Base-by-base conservation (phyloP, 345 rosid genomes). In the Citrus medica region DNA sequence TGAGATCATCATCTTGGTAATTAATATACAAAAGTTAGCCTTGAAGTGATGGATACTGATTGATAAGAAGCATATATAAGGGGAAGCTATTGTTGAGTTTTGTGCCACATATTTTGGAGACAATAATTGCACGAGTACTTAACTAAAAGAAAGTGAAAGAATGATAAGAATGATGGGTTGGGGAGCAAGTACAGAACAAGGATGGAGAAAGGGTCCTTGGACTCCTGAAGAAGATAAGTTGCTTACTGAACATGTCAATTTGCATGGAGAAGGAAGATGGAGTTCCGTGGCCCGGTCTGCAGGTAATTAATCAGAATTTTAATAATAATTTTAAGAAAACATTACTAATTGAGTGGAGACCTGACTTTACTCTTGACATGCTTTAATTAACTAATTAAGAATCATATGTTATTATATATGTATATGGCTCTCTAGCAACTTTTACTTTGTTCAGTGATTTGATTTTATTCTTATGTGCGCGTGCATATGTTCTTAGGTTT, bases 191-290 rank as follows among this genome's bases (percentile, higher is more conserved):
- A 78, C 74, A 60, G 85, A 81, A 22, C 84, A 87, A 85, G 92
- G 84, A 21, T 89, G 90, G 90, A 88, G 93, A 85, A 91, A 93
- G 56, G 98, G 98, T 38, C 98, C 95, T 65, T 93, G 98, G 98
- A 90, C 97, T 79, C 86, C 91, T 48, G 89, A 90, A 83, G 98
- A 92, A 76, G 98, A 93, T 74, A 89, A 83, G 81, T 75, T 93
- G 79, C 89, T 95, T 2, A 71, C 24, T 6, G 89, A 89, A 73
- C 83, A 92, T 82, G 90, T 93, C n/a, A 82, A 77, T 59, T 65
- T 79, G 60, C 85, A 89, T 80, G 97, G 98, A 17, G 97, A 90
- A 65, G 98, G 98, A 82, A 84, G 93, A 82, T 93, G 98, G 98
- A 92, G 91, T 76, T 85, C 93, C 37, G 92, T 92, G 3, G 79